These are phyloP conservation scores for Viola pubescens DNA, from an alignment of 441 rosid species.

Conservation along the genomic window DNA sequence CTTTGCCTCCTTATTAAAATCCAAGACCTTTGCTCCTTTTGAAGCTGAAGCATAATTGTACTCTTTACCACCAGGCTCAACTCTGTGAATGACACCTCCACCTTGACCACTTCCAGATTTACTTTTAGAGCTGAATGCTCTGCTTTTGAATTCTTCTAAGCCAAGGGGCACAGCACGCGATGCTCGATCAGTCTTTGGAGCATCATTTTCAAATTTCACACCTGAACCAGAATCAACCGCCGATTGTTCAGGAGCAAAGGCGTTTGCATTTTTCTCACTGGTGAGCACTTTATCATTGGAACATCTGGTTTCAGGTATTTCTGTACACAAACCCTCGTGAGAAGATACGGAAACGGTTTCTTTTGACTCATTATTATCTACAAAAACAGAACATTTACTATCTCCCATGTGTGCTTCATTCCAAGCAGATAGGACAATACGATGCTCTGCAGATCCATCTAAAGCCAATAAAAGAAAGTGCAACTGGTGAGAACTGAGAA, in stretches of 20 bases:
- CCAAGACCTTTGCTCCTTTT: conserved; percentile 82
- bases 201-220: conserved; percentile 27
- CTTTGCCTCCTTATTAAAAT: conserved; percentile 82
- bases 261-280: conserved; percentile 24
- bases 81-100: conserved; percentile 59
- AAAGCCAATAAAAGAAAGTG: conserved; percentile 14
- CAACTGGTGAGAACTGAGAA: conserved; percentile 8
- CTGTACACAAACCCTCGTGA: conserved; percentile 18
- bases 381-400: conserved; percentile 19
- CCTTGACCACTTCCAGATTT: conserved; percentile 51
- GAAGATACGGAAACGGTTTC: conserved; percentile 23
- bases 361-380: conserved; percentile 24
- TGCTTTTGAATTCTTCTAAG: conserved; percentile 86
- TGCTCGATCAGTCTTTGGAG: conserved; percentile 35
- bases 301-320: conserved; percentile 19
- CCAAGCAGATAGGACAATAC: conserved; percentile 26
- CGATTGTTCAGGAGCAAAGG: conserved; percentile 22
- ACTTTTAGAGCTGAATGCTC: conserved; percentile 45
- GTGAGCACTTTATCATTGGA: conserved; percentile 17
- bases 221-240: conserved; percentile 24
- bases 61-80: conserved; percentile 83
- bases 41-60: conserved; percentile 85
- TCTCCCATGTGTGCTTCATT: conserved; percentile 22
- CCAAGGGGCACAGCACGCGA: conserved; percentile 57
- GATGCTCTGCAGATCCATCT: conserved; percentile 34